Percentiles rank a stretch among this genome's conserved stretches.
These are phyloP conservation scores for Sporobolomyces pararoseus DNA, from an alignment of 768 basidiomycete genomes.

Conservation along the genomic window DNA sequence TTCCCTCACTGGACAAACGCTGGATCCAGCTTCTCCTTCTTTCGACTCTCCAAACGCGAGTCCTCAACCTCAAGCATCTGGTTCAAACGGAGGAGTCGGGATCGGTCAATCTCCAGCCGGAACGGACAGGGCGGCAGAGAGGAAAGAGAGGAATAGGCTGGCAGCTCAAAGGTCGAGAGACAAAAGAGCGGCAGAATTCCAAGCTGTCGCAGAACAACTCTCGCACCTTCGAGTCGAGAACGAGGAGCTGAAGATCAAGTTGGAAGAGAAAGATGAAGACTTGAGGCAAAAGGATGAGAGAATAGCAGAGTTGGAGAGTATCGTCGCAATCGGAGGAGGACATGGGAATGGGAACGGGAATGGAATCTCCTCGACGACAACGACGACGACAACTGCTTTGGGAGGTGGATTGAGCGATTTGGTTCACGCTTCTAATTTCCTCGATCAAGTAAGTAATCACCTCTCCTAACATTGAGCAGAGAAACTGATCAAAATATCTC, in stretches of 20 bases:
- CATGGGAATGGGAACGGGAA: not conserved
- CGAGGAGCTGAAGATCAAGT: slow-evolving; percentile 7
- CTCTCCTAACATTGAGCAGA: too few relatives aligned
- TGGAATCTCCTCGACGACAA: not conserved
- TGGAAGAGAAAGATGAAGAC: not conserved
- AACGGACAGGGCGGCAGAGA: not conserved
- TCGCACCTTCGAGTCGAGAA: not conserved
- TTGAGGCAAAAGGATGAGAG: not conserved
- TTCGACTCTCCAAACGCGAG: slow-evolving; percentile 1
- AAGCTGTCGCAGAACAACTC: not conserved
- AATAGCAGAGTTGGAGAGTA: not conserved
- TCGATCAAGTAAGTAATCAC: slow-evolving; percentile 1
- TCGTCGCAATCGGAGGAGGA: not conserved
- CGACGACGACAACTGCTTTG: too few relatives aligned
- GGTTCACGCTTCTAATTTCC: slow-evolving; percentile 4
- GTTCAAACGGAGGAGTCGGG: not conserved
- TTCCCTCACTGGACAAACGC: not conserved
- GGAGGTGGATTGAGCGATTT: slow-evolving; percentile 11
- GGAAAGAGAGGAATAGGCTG: slow-evolving; percentile 33
- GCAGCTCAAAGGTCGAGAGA: slow-evolving; percentile 29
- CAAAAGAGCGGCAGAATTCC: slow-evolving; percentile 12
- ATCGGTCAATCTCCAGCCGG: not conserved
- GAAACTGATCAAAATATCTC: too few relatives aligned
- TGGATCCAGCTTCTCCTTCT: not conserved
- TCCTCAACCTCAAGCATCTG: slow-evolving; percentile 2